Percentiles rank a stretch among this genome's conserved stretches.
phyloP scores from a whole-genome alignment of 2,329 filamentous ascomycete species.

The Mycogone perniciosa region DNA sequence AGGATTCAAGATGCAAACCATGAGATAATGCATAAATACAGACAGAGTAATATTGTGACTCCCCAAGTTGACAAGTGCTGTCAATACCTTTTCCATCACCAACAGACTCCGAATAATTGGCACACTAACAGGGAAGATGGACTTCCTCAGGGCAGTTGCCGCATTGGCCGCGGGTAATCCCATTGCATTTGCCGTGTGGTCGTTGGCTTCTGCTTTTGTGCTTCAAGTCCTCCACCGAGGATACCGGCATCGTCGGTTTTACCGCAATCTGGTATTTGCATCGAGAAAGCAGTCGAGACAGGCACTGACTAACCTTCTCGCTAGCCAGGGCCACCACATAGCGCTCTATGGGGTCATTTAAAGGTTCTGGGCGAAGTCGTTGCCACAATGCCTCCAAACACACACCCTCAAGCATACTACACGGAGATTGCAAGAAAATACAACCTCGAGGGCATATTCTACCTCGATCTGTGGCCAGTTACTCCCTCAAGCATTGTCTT shows the following conservation, averaged over 20 bases:
- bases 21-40: too few relatives aligned
- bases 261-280: background rate
- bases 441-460: conserved; percentile 22
- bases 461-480: conserved; percentile 27
- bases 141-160: too few relatives aligned
- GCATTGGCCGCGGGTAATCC: too few relatives aligned
- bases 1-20: too few relatives aligned
- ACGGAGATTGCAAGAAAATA: conserved; percentile 21
- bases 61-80: too few relatives aligned
- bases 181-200: too few relatives aligned
- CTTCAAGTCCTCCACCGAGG: conserved; percentile 13
- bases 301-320: background rate
- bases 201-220: too few relatives aligned
- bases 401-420: conserved; percentile 19
- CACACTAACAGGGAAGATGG: too few relatives aligned
- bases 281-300: background rate
- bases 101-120: too few relatives aligned
- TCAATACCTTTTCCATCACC: too few relatives aligned
- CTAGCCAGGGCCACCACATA: conserved; percentile 16
- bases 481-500: conserved; percentile 21
- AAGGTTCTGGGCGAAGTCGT: conserved; percentile 14
- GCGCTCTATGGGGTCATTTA: conserved; percentile 18
- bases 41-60: too few relatives aligned
- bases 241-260: background rate
- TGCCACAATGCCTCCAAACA: conserved; percentile 16